phyloP scores from a whole-genome alignment of 2,329 filamentous ascomycete species.

The Talaromyces sp. region DNA sequence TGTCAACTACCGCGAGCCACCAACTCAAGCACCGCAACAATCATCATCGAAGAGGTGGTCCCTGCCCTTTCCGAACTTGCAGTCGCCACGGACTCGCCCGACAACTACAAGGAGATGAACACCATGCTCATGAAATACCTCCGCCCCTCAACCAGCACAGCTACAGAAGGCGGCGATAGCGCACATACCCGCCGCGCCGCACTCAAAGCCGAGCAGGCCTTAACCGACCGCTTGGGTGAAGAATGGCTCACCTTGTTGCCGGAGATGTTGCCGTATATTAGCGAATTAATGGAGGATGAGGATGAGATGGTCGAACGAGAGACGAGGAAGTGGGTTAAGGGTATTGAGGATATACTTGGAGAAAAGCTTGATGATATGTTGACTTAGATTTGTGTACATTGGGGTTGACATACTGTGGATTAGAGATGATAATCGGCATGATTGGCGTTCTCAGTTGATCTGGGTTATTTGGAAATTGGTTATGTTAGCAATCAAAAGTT shows the following conservation, averaged over 20 bases:
- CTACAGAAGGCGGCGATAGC: conserved; percentile 50
- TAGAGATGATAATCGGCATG: background rate
- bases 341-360: conserved; percentile 83
- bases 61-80: conserved; percentile 78
- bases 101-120: conserved; percentile 91
- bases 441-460: background rate
- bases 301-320: conserved; percentile 90
- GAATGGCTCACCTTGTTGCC: conserved; percentile 90
- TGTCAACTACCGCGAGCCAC: conserved; percentile 58
- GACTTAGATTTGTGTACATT: conserved; percentile 53
- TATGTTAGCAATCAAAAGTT: background rate
- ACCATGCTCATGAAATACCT: conserved; percentile 71
- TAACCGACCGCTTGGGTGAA: conserved; percentile 79
- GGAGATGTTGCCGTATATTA: conserved; percentile 95
- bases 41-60: conserved; percentile 57
- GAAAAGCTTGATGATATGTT: conserved; percentile 92
- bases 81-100: conserved; percentile 73
- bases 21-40: conserved; percentile 40
- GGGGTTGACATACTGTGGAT: background rate
- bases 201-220: conserved; percentile 72
- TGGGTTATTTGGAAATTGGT: background rate
- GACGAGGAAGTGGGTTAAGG: conserved; percentile 83
- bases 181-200: conserved; percentile 73
- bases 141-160: conserved; percentile 50
- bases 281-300: conserved; percentile 92